Conservation (phyloP, 2,329 filamentous ascomycete species). For the Arthrobotrys megalospora region DNA sequence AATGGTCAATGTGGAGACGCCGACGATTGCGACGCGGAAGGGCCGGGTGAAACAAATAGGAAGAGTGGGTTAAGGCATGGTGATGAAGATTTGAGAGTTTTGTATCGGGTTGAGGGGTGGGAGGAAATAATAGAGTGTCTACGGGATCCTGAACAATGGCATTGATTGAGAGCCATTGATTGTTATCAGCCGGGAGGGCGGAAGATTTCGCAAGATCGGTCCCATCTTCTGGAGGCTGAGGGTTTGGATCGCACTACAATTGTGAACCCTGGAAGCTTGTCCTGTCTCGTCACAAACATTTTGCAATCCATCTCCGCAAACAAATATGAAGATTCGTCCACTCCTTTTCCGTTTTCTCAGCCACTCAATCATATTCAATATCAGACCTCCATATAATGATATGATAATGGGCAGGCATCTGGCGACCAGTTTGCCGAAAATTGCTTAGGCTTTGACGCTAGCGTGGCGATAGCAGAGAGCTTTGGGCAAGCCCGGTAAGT, state of each 20-base stretch:
- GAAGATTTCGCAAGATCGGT: conserved; percentile 20
- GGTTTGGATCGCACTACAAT: neutral
- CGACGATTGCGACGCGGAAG: conserved; percentile 35
- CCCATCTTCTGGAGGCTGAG: conserved; percentile 9
- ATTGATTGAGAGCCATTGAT: conserved; percentile 5
- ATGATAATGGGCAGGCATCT: conserved; percentile 35
- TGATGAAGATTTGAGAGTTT: conserved; percentile 25
- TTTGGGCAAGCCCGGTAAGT: conserved; percentile 29
- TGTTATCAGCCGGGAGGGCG: conserved; percentile 10
- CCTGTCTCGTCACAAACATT: conserved; percentile 27
- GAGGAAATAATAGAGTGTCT: conserved; percentile 44
- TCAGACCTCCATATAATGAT: conserved; percentile 35
- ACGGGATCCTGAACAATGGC: conserved; percentile 34
- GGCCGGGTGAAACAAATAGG: conserved; percentile 41
- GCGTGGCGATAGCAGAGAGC: conserved; percentile 33
- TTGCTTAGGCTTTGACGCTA: conserved; percentile 43
- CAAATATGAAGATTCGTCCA: conserved; percentile 25
- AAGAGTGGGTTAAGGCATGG: conserved; percentile 16
- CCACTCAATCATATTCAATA: conserved; percentile 35
- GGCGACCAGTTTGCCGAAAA: conserved; percentile 49
- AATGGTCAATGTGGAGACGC: conserved; percentile 21
- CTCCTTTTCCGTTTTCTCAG: conserved; percentile 28
- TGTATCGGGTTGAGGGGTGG: conserved; percentile 43
- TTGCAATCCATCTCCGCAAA: conserved; percentile 5
- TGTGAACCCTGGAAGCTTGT: conserved; percentile 14